Evolutionary conservation across 352 stramenopile species (phyloP).

Genomic region (Blastocystis sp.): DNA sequence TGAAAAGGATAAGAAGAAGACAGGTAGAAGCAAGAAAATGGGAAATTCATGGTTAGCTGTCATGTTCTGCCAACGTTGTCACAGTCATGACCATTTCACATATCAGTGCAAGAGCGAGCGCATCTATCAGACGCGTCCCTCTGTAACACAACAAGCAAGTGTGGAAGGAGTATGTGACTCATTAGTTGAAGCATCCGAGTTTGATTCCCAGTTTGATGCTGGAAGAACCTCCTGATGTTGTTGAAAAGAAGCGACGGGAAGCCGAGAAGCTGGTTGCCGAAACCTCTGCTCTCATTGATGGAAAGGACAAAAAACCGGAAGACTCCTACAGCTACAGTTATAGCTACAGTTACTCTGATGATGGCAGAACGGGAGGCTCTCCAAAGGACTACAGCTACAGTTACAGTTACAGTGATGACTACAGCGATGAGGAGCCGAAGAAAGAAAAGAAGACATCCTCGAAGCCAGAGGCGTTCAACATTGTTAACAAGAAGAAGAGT

Average conservation of each 20-base stretch:
- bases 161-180: background rate
- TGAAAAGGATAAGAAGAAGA: constrained; percentile 17
- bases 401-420: constrained; percentile 37
- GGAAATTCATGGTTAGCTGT: background rate
- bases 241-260: constrained; percentile 9
- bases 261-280: background rate
- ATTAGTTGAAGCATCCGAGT: constrained; percentile 19
- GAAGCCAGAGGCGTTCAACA: background rate
- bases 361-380: background rate
- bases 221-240: background rate
- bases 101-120: constrained; percentile 43
- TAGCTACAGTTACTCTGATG: background rate
- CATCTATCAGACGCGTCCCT: background rate
- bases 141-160: constrained; percentile 11
- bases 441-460: background rate
- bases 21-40: background rate
- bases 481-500: background rate
- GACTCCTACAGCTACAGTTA: constrained; percentile 21
- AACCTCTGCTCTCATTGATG: background rate
- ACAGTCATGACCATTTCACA: background rate
- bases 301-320: background rate
- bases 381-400: background rate
- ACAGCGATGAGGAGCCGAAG: background rate
- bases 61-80: constrained; percentile 15
- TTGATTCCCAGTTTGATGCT: background rate